A percentile compares a stretch with the other conserved stretches of the same genome.
Evolutionary conservation across 371 early-diverging fungal species (phyloP).

Genomic region (Haplosporangium sp.): DNA sequence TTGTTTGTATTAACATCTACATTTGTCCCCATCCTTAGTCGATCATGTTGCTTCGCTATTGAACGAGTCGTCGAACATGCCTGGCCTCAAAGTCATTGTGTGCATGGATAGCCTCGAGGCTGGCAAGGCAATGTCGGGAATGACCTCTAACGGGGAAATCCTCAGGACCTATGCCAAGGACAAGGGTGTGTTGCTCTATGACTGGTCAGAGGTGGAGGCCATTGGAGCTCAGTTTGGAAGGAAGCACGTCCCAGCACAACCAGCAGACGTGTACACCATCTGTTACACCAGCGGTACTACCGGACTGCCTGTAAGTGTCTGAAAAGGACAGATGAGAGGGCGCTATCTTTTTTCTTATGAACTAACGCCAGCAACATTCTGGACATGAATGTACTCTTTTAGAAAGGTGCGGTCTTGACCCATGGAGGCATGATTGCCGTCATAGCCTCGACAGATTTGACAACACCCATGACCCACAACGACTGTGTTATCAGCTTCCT

Average conservation of each 20-base stretch:
- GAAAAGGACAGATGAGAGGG: background rate
- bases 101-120: conserved; percentile 76
- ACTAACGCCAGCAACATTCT: background rate
- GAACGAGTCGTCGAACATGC: conserved; percentile 63
- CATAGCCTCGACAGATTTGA: conserved; percentile 26
- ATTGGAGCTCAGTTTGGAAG: conserved; percentile 38
- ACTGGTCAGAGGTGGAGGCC: conserved; percentile 73
- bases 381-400: background rate
- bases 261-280: conserved; percentile 85
- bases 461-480: conserved; percentile 41
- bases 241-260: conserved; percentile 56
- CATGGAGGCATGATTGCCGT: conserved; percentile 69
- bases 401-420: conserved; percentile 76
- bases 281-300: conserved; percentile 97
- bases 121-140: conserved; percentile 46
- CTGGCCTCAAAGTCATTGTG: conserved; percentile 77
- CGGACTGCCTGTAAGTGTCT: conserved; percentile 71
- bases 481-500: conserved; percentile 74
- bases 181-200: conserved; percentile 61
- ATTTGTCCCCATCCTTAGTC: conserved; percentile 54
- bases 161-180: conserved; percentile 63
- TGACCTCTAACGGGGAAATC: conserved; percentile 49
- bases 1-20: conserved; percentile 16
- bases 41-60: conserved; percentile 73
- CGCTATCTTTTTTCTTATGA: background rate